Evolutionary conservation across 2,329 filamentous ascomycete species (phyloP).

Genomic region (Pochonia chlamydosporia): DNA sequence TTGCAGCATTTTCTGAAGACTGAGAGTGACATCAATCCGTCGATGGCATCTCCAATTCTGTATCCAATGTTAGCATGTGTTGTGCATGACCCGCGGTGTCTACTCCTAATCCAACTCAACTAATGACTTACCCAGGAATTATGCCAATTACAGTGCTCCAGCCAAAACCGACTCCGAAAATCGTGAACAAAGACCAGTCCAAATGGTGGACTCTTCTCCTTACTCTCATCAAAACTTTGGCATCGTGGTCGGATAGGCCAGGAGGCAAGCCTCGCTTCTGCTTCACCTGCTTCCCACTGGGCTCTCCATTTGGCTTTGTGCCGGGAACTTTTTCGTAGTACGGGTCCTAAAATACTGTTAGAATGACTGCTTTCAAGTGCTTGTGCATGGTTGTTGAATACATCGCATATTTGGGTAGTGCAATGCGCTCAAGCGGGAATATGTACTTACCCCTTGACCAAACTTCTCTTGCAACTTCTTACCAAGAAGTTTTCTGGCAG

Average conservation of each 20-base stretch:
- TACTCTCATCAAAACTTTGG: constrained; percentile 74
- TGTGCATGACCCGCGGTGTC: no score
- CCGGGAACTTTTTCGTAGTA: constrained; percentile 82
- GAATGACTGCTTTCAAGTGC: background rate
- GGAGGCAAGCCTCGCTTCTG: constrained; percentile 77
- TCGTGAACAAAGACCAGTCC: constrained; percentile 78
- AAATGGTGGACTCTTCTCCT: constrained; percentile 80
- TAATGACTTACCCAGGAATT: constrained; percentile 64
- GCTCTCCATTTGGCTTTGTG: constrained; percentile 59
- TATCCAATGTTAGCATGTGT: background rate
- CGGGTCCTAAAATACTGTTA: constrained; percentile 60
- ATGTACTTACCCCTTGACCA: constrained; percentile 43
- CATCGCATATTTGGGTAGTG: background rate
- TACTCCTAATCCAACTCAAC: background rate
- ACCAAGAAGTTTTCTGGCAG: constrained; percentile 51
- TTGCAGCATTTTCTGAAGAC: constrained; percentile 67
- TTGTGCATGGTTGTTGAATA: background rate
- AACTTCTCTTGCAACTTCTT: constrained; percentile 54
- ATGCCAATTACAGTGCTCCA: constrained; percentile 85
- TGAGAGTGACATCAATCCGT: constrained; percentile 67
- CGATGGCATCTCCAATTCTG: constrained; percentile 69
- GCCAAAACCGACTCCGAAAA: constrained; percentile 77
- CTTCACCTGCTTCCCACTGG: constrained; percentile 70
- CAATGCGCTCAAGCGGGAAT: background rate
- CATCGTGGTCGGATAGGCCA: constrained; percentile 79